These are phyloP conservation scores for Colletotrichum somersetense DNA, from an alignment of 2,329 filamentous ascomycete species.

Conservation along the genomic window DNA sequence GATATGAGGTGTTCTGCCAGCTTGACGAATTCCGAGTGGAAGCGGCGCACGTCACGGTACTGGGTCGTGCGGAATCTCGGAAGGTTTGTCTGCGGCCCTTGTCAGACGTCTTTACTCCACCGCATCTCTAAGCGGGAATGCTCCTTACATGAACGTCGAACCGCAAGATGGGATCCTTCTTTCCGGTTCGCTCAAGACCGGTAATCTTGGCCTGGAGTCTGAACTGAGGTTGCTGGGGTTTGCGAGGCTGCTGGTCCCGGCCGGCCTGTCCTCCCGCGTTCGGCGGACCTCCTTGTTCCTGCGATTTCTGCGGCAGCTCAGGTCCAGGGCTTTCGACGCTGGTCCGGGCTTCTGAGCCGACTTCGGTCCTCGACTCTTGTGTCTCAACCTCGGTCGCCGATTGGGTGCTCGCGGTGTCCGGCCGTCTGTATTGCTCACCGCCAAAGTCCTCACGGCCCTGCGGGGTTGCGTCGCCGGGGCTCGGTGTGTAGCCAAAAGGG, in stretches of 20 bases:
- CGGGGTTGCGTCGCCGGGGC: conserved; percentile 58
- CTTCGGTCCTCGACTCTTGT: conserved; percentile 50
- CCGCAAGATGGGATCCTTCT: conserved; percentile 93
- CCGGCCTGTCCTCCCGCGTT: conserved; percentile 37
- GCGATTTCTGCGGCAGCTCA: conserved; percentile 44
- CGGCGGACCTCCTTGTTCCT: conserved; percentile 45
- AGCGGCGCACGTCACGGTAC: conserved; percentile 95
- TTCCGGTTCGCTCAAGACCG: conserved; percentile 89
- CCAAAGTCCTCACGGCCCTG: conserved; percentile 54
- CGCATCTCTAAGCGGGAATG: background rate
- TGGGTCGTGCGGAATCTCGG: conserved; percentile 97
- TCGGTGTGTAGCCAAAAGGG: conserved; percentile 60
- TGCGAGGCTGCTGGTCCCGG: conserved; percentile 66
- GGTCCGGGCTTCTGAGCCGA: conserved; percentile 39
- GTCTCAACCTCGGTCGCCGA: conserved; percentile 59
- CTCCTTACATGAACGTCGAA: conserved; percentile 93
- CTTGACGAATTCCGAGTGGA: conserved; percentile 96
- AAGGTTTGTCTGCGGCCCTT: conserved; percentile 84
- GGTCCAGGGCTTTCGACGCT: conserved; percentile 42
- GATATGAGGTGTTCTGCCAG: conserved; percentile 96
- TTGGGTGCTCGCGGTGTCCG: conserved; percentile 60
- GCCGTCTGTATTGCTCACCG: conserved; percentile 57
- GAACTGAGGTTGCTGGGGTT: conserved; percentile 74
- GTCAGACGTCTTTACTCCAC: conserved; percentile 13
- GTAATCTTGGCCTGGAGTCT: conserved; percentile 96